A percentile compares a stretch with the other conserved stretches of the same genome.
These are phyloP conservation scores for Penicillium sp. DNA, from an alignment of 2,329 filamentous ascomycete species.

Conservation along the genomic window DNA sequence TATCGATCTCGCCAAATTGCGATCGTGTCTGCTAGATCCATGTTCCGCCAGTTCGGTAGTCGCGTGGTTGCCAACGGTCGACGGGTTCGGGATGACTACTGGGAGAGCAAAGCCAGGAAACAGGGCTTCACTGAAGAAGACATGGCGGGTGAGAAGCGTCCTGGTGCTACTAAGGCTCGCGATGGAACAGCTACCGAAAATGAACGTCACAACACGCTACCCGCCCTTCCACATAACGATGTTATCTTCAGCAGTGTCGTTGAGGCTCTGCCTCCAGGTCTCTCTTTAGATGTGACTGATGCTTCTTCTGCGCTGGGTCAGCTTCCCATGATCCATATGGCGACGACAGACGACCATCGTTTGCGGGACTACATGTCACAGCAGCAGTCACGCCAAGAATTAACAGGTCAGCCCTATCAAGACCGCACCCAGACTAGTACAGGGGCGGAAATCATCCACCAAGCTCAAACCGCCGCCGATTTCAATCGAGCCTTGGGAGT, in stretches of 20 bases:
- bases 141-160: conserved; percentile 91
- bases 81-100: conserved; percentile 95
- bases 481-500: conserved; percentile 84
- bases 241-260: conserved; percentile 85
- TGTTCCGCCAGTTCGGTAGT: conserved; percentile 98
- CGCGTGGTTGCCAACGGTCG: conserved; percentile 88
- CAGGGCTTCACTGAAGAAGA: conserved; percentile 98
- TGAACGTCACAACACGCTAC: conserved; percentile 59
- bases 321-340: conserved; percentile 82
- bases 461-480: conserved; percentile 86
- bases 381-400: conserved; percentile 82
- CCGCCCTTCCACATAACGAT: conserved; percentile 75
- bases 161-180: conserved; percentile 85
- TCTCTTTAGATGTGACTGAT: conserved; percentile 69
- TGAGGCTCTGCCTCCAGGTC: conserved; percentile 67
- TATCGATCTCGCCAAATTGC: conserved; percentile 98
- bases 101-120: conserved; percentile 95
- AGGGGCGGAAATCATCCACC: conserved; percentile 77
- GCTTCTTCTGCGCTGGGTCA: conserved; percentile 66
- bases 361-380: conserved; percentile 71
- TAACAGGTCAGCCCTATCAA: conserved; percentile 84
- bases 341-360: conserved; percentile 75
- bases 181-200: conserved; percentile 77
- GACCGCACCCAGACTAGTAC: conserved; percentile 80
- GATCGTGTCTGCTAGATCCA: conserved; percentile 94